Percentiles rank a stretch among this genome's conserved stretches.
phyloP scores from a whole-genome alignment of 805 yeast genomes.

The Nakazawaea laoshanensis region DNA sequence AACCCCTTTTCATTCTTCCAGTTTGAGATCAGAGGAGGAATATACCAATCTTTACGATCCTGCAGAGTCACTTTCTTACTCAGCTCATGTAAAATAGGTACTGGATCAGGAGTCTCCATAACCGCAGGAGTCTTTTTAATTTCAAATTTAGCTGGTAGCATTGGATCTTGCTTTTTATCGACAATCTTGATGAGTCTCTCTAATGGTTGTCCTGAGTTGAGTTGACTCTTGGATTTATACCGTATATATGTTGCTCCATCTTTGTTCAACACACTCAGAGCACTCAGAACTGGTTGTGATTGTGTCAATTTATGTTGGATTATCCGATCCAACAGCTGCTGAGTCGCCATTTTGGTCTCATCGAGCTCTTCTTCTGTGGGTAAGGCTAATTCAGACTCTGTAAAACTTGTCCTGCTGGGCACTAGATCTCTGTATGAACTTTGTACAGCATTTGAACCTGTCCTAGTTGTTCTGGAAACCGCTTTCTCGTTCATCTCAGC shows the following conservation, averaged over 20 bases:
- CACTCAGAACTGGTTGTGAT: constrained; percentile 18
- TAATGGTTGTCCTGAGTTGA: constrained; percentile 19
- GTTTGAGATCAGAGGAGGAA: constrained; percentile 87
- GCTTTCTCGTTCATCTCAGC: too few species aligned
- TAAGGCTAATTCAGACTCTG: constrained; percentile 1
- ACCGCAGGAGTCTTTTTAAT: constrained; percentile 65
- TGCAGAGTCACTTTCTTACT: constrained; percentile 52
- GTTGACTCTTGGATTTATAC: constrained; percentile 31
- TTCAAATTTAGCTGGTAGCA: constrained; percentile 74
- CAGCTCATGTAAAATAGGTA: constrained; percentile 58
- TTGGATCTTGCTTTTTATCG: constrained; percentile 69
- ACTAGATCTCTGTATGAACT: constrained; percentile 47
- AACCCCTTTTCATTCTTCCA: constrained; percentile 95
- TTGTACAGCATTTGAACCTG: too few species aligned
- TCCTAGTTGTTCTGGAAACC: too few species aligned
- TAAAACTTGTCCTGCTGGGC: constrained; percentile 38
- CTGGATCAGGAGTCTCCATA: constrained; percentile 46
- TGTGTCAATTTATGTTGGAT: constrained; percentile 33
- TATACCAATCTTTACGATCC: constrained; percentile 74
- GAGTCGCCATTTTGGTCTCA: constrained; percentile 46
- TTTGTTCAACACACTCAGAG: constrained; percentile 14
- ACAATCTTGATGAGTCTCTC: constrained; percentile 55
- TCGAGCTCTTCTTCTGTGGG: constrained; percentile 32
- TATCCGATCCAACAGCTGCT: constrained; percentile 42
- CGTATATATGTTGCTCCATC: constrained; percentile 33